Percentiles rank a stretch among this genome's conserved stretches.
These are phyloP conservation scores for Penicillium roqueforti DNA, from an alignment of 495 filamentous ascomycete genomes.

Conservation along the genomic window DNA sequence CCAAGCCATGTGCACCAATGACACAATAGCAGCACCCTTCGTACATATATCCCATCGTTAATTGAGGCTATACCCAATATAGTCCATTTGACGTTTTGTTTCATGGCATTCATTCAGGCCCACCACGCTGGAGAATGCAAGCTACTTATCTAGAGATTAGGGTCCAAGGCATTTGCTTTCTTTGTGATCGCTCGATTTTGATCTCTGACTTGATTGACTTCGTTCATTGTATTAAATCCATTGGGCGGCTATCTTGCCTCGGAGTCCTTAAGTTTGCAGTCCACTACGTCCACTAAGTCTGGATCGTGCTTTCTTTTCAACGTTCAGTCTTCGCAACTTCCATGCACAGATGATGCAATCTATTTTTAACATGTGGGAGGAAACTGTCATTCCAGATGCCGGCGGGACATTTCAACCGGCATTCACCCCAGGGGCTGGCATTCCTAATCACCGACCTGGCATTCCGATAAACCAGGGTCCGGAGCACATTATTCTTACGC, in stretches of 20 bases:
- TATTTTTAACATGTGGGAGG: not conserved
- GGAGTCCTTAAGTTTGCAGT: not conserved
- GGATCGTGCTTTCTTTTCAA: constrained; percentile 9
- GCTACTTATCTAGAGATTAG: not conserved
- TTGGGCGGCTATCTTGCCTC: not conserved
- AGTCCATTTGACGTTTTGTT: not conserved
- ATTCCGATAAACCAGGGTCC: constrained; percentile 35
- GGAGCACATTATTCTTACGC: constrained; percentile 29
- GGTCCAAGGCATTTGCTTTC: not conserved
- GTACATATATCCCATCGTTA: constrained; percentile 10
- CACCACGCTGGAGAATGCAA: constrained; percentile 21
- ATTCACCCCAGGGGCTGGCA: constrained; percentile 27
- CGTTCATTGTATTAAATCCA: not conserved
- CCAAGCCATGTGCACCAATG: not conserved
- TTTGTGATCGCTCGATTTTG: not conserved
- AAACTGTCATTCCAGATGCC: constrained; percentile 27
- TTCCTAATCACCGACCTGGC: constrained; percentile 33
- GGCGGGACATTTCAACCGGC: constrained; percentile 18
- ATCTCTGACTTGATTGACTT: not conserved
- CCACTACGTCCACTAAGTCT: not conserved
- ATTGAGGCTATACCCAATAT: constrained; percentile 8
- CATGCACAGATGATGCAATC: constrained; percentile 3
- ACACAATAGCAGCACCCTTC: not conserved
- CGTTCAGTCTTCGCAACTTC: not conserved
- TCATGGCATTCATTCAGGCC: not conserved